Conservation (phyloP, 192 early-diverging fungal species). For the Coemansia sp. region DNA sequence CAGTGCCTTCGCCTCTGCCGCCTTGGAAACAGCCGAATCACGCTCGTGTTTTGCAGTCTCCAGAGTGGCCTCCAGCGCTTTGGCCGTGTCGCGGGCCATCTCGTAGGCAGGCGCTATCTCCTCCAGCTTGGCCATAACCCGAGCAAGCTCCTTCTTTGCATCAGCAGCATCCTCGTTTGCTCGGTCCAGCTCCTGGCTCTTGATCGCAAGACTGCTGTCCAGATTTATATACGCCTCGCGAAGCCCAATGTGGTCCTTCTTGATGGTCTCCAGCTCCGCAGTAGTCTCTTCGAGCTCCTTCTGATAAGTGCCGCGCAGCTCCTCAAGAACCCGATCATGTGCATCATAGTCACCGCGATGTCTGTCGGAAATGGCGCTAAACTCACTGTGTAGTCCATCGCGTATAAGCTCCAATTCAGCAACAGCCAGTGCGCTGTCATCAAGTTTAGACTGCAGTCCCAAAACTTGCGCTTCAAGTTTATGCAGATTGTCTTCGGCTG, state of each 20-base stretch:
- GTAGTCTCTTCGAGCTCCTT: constrained; percentile 80
- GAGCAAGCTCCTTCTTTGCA: constrained; percentile 76
- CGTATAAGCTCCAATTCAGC: constrained; percentile 71
- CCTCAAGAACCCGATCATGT: constrained; percentile 69
- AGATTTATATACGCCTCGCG: constrained; percentile 73
- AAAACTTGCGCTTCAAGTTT: constrained; percentile 68
- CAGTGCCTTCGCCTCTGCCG: constrained; percentile 68
- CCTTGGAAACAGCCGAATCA: constrained; percentile 43
- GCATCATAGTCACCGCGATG: constrained; percentile 77
- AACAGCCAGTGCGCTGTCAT: constrained; percentile 70
- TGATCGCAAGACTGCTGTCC: constrained; percentile 65
- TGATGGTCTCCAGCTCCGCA: constrained; percentile 78
- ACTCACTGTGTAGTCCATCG: constrained; percentile 76
- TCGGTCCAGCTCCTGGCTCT: constrained; percentile 71
- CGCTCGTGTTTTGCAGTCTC: constrained; percentile 68
- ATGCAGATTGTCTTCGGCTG: constrained; percentile 65
- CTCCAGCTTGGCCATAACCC: constrained; percentile 69
- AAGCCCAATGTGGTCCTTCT: constrained; percentile 61
- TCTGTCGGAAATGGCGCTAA: constrained; percentile 66
- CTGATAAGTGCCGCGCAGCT: constrained; percentile 78
- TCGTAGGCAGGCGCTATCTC: constrained; percentile 57
- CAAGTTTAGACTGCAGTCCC: constrained; percentile 74
- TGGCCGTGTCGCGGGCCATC: constrained; percentile 56
- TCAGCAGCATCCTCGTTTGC: constrained; percentile 68
- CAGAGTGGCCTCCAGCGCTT: constrained; percentile 59